Conservation (phyloP, 108 stramenopile species). For the Fragilariopsis cylindrus region DNA sequence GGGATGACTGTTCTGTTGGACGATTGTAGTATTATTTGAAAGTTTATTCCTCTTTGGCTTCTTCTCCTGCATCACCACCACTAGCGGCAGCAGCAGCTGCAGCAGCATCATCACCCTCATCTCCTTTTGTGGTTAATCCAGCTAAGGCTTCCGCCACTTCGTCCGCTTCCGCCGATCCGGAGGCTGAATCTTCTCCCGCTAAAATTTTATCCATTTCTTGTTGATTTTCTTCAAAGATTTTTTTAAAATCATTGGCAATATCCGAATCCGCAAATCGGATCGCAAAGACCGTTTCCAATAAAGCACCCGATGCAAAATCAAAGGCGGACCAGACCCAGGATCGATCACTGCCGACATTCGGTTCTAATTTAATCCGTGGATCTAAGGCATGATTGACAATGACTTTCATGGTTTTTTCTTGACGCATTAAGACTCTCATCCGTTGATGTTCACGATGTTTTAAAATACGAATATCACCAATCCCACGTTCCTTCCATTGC, state of each 20-base stretch:
- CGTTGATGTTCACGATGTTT: slow-evolving; percentile 90
- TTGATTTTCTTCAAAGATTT: slow-evolving; percentile 83
- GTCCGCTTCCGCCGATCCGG: slow-evolving; percentile 57
- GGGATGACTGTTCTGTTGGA: too few relatives aligned
- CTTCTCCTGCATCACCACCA: slow-evolving; percentile 4
- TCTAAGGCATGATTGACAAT: slow-evolving; percentile 97
- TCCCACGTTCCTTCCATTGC: slow-evolving; percentile 96
- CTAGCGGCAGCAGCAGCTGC: too few relatives aligned
- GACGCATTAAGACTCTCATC: slow-evolving; percentile 96
- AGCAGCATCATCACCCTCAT: slow-evolving; percentile 9
- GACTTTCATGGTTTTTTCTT: slow-evolving; percentile 99
- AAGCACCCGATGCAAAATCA: slow-evolving; percentile 95
- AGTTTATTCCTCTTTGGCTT: slow-evolving; percentile 9
- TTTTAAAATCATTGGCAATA: slow-evolving; percentile 91
- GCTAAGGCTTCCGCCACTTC: slow-evolving; percentile 86
- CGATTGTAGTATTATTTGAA: background rate
- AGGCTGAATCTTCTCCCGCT: slow-evolving; percentile 81
- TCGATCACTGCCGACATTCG: slow-evolving; percentile 94
- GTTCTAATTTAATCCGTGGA: slow-evolving; percentile 93
- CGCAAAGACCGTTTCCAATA: slow-evolving; percentile 96
- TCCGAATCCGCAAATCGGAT: slow-evolving; percentile 94
- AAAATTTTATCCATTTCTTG: slow-evolving; percentile 83
- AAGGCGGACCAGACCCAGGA: slow-evolving; percentile 98
- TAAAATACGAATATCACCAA: slow-evolving; percentile 96
- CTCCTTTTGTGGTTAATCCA: slow-evolving; percentile 71